Conservation (phyloP, 2,329 filamentous ascomycete genomes). For the Talaromyces islandicus region DNA sequence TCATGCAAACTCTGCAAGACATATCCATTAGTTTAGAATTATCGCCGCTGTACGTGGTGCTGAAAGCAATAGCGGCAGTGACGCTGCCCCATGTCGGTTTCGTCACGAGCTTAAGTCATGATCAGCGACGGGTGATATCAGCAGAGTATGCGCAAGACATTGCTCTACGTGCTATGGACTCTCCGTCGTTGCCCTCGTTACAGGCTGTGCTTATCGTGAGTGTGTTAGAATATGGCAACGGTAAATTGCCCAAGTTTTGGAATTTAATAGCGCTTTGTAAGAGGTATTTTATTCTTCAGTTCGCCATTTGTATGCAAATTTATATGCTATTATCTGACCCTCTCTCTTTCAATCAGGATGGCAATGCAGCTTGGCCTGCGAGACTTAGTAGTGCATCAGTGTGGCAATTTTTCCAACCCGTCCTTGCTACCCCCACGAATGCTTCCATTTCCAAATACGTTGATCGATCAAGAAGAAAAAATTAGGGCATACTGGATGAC, state of each 20-base stretch:
- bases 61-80: slow-evolving; percentile 25
- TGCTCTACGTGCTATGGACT: slow-evolving; percentile 21
- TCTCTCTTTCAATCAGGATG: slow-evolving; percentile 16
- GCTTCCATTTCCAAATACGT: slow-evolving; percentile 18
- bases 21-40: background rate
- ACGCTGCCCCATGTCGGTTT: slow-evolving; percentile 21
- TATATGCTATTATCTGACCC: background rate
- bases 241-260: slow-evolving; percentile 26
- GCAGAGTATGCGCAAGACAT: slow-evolving; percentile 21
- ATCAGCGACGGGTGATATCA: slow-evolving; percentile 17
- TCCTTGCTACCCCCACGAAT: slow-evolving; percentile 23
- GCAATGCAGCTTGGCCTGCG: slow-evolving; percentile 22
- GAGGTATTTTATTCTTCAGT: slow-evolving; percentile 13
- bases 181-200: slow-evolving; percentile 23
- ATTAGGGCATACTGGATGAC: slow-evolving; percentile 35
- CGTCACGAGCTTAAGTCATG: slow-evolving; percentile 15
- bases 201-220: slow-evolving; percentile 27
- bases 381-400: slow-evolving; percentile 24
- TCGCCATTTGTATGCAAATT: background rate
- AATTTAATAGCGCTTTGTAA: slow-evolving; percentile 29
- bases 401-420: slow-evolving; percentile 22
- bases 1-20: slow-evolving; percentile 2
- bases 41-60: slow-evolving; percentile 20
- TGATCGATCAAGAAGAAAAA: slow-evolving; percentile 29
- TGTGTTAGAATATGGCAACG: slow-evolving; percentile 23